These are phyloP conservation scores for Picea abies DNA, from an alignment of 83 land plant genomes.

Conservation along the genomic window DNA sequence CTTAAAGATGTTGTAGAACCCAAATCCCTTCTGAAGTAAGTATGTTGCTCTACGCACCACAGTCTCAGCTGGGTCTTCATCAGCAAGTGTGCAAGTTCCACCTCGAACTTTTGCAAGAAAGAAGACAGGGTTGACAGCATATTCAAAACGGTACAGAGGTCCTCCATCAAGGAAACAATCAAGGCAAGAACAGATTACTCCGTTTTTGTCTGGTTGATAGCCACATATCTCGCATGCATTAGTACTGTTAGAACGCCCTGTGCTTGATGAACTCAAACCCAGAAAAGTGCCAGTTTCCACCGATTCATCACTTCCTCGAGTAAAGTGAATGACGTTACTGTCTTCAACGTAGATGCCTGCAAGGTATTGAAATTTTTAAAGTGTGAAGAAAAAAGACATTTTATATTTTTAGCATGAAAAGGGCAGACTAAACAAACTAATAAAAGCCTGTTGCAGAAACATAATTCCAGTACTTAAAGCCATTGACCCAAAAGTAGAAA, in stretches of 20 bases:
- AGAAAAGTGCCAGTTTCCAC: slow-evolving; percentile 40
- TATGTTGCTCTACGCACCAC: slow-evolving; percentile 80
- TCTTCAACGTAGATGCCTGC: slow-evolving; percentile 60
- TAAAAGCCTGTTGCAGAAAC: too few relatives aligned
- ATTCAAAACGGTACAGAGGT: slow-evolving; percentile 44
- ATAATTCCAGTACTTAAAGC: too few relatives aligned
- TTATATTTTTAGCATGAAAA: too few relatives aligned
- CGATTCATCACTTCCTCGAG: slow-evolving; percentile 16
- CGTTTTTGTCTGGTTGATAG: slow-evolving; percentile 20
- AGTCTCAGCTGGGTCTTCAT: slow-evolving; percentile 59
- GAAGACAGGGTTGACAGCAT: slow-evolving; percentile 26
- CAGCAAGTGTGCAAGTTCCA: slow-evolving; percentile 61
- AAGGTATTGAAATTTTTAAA: too few relatives aligned
- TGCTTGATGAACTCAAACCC: slow-evolving; percentile 41
- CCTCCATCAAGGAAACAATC: slow-evolving; percentile 44
- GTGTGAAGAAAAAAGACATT: too few relatives aligned
- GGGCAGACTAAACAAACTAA: too few relatives aligned
- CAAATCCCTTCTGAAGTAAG: slow-evolving; percentile 82
- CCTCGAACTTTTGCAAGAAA: slow-evolving; percentile 50
- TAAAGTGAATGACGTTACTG: slow-evolving; percentile 56
- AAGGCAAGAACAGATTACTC: slow-evolving; percentile 47
- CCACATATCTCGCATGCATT: slow-evolving; percentile 39
- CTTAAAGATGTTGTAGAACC: slow-evolving; percentile 77
- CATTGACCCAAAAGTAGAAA: too few relatives aligned
- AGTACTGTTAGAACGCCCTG: slow-evolving; percentile 32